Evolutionary conservation across 2,329 filamentous ascomycete genomes (phyloP).

Genomic region (Fusarium robinianum): DNA sequence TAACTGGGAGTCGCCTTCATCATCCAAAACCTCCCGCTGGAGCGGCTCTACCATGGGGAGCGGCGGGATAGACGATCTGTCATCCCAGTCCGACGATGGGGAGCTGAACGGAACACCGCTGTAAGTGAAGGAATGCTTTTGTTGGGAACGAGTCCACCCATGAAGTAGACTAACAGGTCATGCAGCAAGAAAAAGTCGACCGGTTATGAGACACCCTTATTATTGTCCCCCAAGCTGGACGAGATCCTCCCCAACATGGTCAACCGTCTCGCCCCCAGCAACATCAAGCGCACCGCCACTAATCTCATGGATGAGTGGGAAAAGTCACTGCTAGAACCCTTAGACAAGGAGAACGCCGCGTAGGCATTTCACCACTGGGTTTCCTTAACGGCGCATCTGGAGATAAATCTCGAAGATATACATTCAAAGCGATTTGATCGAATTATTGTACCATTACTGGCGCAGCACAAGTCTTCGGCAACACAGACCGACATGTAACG

Average conservation of each 20-base stretch:
- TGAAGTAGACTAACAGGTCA: conserved; percentile 12
- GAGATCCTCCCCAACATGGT: conserved; percentile 71
- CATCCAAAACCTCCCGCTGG: conserved; percentile 61
- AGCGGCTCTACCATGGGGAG: conserved; percentile 62
- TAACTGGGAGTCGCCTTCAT: conserved; percentile 64
- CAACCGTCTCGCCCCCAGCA: conserved; percentile 72
- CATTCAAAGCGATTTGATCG: conserved; percentile 25
- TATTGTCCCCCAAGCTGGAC: conserved; percentile 54
- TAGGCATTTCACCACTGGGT: conserved; percentile 18
- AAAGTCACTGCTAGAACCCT: conserved; percentile 52
- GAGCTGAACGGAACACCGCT: conserved; percentile 52
- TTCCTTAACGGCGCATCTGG: conserved; percentile 23
- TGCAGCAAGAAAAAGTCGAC: conserved; percentile 42
- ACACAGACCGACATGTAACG: conserved; percentile 32
- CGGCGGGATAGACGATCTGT: conserved; percentile 48
- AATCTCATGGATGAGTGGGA: conserved; percentile 93
- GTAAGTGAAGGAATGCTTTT: conserved; percentile 56
- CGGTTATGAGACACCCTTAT: conserved; percentile 38
- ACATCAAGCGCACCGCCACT: conserved; percentile 80
- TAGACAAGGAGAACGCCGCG: conserved; percentile 43
- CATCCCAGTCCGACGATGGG: conserved; percentile 52
- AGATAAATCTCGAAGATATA: conserved; percentile 28
- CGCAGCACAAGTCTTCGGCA: conserved; percentile 25
- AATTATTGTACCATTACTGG: conserved; percentile 18
- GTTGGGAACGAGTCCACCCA: conserved; percentile 5